Evolutionary conservation across 2,329 filamentous ascomycete genomes (phyloP).

Genomic region (Corniculantispora saksenae): DNA sequence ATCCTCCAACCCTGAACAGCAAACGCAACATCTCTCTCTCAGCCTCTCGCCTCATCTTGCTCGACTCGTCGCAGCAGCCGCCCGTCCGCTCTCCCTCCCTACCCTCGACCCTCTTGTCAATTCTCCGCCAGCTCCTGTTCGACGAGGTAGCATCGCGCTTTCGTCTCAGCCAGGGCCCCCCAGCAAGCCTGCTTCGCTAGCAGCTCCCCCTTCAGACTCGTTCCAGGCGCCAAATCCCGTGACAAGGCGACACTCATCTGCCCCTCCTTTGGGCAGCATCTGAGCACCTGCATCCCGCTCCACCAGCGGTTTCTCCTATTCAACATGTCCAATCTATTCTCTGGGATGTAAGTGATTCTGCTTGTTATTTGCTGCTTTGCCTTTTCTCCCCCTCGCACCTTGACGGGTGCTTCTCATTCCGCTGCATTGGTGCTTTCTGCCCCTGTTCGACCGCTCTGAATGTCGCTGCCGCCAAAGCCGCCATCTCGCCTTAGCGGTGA

Average conservation of each 20-base stretch:
- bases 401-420: neutral
- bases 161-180: neutral
- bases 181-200: conserved; percentile 14
- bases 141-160: conserved; percentile 9
- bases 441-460: neutral
- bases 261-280: conserved; percentile 21
- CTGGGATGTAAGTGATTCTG: conserved; percentile 21
- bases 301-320: conserved; percentile 16
- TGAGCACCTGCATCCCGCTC: conserved; percentile 17
- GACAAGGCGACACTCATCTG: conserved; percentile 18
- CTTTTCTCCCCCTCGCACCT: neutral
- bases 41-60: neutral
- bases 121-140: neutral
- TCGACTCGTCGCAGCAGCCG: neutral
- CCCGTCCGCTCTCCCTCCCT: neutral
- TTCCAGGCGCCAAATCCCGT: conserved; percentile 20
- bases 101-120: no score
- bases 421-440: conserved; percentile 6
- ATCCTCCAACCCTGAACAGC: conserved; percentile 7
- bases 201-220: conserved; percentile 15
- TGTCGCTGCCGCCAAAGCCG: conserved; percentile 2
- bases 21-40: conserved; percentile 4
- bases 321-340: conserved; percentile 22
- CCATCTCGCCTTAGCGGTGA: conserved; percentile 19
- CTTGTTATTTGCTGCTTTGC: neutral